These are phyloP conservation scores for Insectozyma bohioensis DNA, from an alignment of 1,139 yeast species.

Conservation along the genomic window DNA sequence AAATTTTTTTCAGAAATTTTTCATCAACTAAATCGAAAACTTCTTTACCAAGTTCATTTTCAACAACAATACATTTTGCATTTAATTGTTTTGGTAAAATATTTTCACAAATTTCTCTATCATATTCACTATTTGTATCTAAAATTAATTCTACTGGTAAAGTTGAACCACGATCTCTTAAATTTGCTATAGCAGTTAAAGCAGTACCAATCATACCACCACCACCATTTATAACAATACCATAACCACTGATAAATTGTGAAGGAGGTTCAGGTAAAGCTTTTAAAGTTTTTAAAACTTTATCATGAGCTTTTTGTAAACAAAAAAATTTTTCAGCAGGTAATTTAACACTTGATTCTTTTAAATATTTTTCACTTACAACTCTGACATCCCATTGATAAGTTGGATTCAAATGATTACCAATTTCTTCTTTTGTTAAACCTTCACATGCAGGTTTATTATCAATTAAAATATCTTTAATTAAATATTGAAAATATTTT, in stretches of 20 bases:
- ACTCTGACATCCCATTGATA: slow-evolving; percentile 20
- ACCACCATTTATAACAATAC: slow-evolving; percentile 36
- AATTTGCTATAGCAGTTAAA: slow-evolving; percentile 29
- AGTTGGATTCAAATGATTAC: slow-evolving; percentile 20
- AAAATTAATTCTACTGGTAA: slow-evolving; percentile 39
- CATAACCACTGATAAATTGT: slow-evolving; percentile 30
- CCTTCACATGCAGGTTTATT: slow-evolving; percentile 23
- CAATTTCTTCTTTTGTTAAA: slow-evolving; percentile 23
- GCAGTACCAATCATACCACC: slow-evolving; percentile 30
- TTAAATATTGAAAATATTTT: slow-evolving; percentile 16
- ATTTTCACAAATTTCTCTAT: slow-evolving; percentile 29
- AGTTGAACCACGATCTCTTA: slow-evolving; percentile 33
- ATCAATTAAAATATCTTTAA: slow-evolving; percentile 18
- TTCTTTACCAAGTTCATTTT: slow-evolving; percentile 25
- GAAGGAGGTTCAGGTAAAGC: slow-evolving; percentile 25
- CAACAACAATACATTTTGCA: slow-evolving; percentile 33
- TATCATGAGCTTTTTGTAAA: slow-evolving; percentile 26
- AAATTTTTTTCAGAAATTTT: slow-evolving; percentile 30
- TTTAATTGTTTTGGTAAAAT: slow-evolving; percentile 27
- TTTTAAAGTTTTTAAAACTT: slow-evolving; percentile 24
- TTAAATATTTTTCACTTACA: slow-evolving; percentile 16
- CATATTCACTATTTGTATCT: slow-evolving; percentile 25
- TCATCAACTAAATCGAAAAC: slow-evolving; percentile 19
- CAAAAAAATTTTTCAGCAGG: slow-evolving; percentile 20
- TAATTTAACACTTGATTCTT: slow-evolving; percentile 12